A percentile compares a stretch with the other conserved stretches of the same genome.
These are phyloP conservation scores for Purpureocillium lavendulum DNA, from an alignment of 2,329 filamentous ascomycete species.

Conservation along the genomic window DNA sequence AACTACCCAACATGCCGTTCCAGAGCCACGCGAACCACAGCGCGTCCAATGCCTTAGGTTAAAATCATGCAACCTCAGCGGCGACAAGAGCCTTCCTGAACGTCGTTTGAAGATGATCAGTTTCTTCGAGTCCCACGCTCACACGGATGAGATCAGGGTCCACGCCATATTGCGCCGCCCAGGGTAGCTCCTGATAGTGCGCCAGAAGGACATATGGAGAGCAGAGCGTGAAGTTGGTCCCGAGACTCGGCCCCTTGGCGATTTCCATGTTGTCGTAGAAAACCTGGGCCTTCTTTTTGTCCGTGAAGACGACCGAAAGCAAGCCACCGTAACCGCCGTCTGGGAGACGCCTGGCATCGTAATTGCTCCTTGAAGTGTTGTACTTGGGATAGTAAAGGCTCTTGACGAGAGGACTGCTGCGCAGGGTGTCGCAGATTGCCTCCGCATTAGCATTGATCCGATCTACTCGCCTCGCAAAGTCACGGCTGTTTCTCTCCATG, in stretches of 20 bases:
- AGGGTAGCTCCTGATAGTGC: conserved; percentile 87
- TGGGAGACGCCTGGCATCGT: conserved; percentile 68
- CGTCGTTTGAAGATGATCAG: conserved; percentile 50
- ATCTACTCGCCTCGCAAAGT: conserved; percentile 76
- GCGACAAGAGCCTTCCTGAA: conserved; percentile 65
- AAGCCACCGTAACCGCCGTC: conserved; percentile 84
- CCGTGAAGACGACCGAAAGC: conserved; percentile 73
- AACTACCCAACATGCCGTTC: background rate
- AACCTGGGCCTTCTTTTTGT: conserved; percentile 58
- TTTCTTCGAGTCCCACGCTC: conserved; percentile 84
- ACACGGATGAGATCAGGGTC: conserved; percentile 73
- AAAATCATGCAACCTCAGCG: conserved; percentile 20
- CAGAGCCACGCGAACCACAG: background rate
- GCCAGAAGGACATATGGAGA: conserved; percentile 88
- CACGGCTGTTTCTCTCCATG: conserved; percentile 90
- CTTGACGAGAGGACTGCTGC: conserved; percentile 55
- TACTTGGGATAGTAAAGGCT: conserved; percentile 81
- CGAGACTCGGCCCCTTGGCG: conserved; percentile 87
- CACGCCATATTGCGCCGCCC: conserved; percentile 76
- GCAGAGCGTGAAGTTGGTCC: conserved; percentile 91
- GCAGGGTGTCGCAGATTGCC: conserved; percentile 66
- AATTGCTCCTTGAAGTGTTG: conserved; percentile 59
- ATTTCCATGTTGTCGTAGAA: conserved; percentile 86
- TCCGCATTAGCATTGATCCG: conserved; percentile 83
- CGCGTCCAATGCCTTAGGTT: no score